phyloP scores from a whole-genome alignment of 768 basidiomycete genomes.

The Agaricus subrufescens region DNA sequence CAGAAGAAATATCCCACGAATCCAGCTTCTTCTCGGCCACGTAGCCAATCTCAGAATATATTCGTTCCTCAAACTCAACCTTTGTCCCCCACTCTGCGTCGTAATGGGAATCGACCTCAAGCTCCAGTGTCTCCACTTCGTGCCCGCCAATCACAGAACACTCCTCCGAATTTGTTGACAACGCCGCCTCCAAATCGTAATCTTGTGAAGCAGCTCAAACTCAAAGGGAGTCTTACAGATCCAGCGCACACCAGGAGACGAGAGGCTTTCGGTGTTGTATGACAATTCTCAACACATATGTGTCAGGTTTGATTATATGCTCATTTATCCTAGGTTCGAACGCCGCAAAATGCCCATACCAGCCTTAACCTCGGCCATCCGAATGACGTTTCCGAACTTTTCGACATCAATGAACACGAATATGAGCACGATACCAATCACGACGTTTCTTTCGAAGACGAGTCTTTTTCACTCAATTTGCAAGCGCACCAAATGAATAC shows the following conservation, averaged over 20 bases:
- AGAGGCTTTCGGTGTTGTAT: conserved; percentile 36
- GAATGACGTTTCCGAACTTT: conserved; percentile 51
- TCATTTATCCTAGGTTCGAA: conserved; percentile 24
- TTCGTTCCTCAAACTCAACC: conserved; percentile 25
- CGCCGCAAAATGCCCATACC: conserved; percentile 23
- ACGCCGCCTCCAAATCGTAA: conserved; percentile 68
- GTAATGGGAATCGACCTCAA: conserved; percentile 21
- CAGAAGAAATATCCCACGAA: conserved; percentile 5
- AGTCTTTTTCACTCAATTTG: conserved; percentile 32
- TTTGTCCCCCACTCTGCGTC: conserved; percentile 31
- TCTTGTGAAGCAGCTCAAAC: conserved; percentile 49
- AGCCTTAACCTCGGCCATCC: conserved; percentile 31
- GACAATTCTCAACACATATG: conserved; percentile 13
- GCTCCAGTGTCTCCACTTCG: conserved; percentile 29
- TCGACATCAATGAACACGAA: conserved; percentile 74
- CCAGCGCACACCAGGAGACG: conserved; percentile 51
- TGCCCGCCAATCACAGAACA: conserved; percentile 26
- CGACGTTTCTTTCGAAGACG: conserved; percentile 27
- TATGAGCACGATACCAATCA: conserved; percentile 34
- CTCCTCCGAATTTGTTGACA: conserved; percentile 37
- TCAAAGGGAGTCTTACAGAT: conserved; percentile 71
- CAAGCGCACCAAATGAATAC: conserved; percentile 25
- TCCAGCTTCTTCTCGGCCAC: conserved; percentile 34
- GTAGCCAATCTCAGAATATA: conserved; percentile 54
- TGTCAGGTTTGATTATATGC: conserved; percentile 15